Evolutionary conservation across 495 filamentous ascomycete genomes (phyloP).

Genomic region (Stereocaulon alpinum): DNA sequence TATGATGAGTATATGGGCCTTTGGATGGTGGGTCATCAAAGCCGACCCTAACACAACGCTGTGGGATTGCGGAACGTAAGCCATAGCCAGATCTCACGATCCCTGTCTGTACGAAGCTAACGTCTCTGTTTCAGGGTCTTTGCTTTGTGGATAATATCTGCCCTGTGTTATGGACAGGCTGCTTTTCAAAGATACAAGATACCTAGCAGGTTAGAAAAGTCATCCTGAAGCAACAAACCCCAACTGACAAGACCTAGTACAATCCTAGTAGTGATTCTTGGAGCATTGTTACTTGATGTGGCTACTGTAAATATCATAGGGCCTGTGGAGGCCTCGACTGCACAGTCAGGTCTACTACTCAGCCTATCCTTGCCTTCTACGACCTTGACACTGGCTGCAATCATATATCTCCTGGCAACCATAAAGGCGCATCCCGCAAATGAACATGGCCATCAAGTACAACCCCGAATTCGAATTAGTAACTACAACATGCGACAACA

Average conservation of each 20-base stretch:
- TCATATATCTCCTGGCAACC: background rate
- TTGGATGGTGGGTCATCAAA: slow-evolving; percentile 4
- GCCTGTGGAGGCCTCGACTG: background rate
- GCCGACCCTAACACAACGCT: background rate
- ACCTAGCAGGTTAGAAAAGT: background rate
- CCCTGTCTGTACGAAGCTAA: background rate
- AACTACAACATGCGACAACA: background rate
- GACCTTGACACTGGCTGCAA: background rate
- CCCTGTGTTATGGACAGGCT: background rate
- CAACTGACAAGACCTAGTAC: background rate
- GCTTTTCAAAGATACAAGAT: slow-evolving; percentile 1
- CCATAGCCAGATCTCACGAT: background rate
- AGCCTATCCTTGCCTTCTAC: background rate
- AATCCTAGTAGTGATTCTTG: background rate
- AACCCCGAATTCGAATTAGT: background rate
- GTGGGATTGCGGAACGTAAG: background rate
- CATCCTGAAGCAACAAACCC: background rate
- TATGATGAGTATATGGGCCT: slow-evolving; percentile 7
- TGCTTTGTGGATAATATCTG: slow-evolving; percentile 2
- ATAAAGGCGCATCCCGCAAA: background rate
- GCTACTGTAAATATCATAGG: background rate
- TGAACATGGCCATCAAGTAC: background rate
- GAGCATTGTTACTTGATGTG: slow-evolving; percentile 1
- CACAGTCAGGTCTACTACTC: slow-evolving; percentile 3
- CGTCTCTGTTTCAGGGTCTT: background rate